phyloP scores from a whole-genome alignment of 768 basidiomycete species.

The Amylocystis lapponica region DNA sequence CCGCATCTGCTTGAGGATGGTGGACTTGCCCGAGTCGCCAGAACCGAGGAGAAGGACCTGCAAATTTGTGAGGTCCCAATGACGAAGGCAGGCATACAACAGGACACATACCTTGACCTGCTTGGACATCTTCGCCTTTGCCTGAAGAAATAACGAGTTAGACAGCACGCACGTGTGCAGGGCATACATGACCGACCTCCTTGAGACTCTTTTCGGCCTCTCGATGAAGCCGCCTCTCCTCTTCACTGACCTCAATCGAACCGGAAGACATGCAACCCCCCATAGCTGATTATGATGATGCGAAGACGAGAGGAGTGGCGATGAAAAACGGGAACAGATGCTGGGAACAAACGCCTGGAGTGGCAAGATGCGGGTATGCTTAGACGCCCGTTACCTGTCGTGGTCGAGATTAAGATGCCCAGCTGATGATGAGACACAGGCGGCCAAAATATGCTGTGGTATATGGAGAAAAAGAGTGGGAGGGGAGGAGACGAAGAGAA shows the following conservation, averaged over 20 bases:
- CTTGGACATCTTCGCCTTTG: conserved; percentile 60
- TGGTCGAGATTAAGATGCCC: too few species aligned
- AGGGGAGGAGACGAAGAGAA: too few species aligned
- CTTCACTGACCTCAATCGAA: conserved; percentile 56
- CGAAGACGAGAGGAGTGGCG: too few species aligned
- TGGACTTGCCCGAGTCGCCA: conserved; percentile 92
- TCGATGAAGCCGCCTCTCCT: conserved; percentile 57
- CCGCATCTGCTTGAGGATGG: conserved; percentile 97
- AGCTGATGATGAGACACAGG: too few species aligned
- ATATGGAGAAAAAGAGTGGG: too few species aligned
- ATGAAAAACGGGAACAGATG: too few species aligned
- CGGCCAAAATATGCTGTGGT: too few species aligned
- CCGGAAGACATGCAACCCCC: conserved; percentile 75
- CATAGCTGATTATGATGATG: conserved; percentile 31
- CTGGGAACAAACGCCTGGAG: not conserved
- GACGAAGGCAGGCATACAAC: conserved; percentile 54
- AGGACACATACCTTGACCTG: conserved; percentile 67
- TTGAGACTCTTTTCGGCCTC: conserved; percentile 75
- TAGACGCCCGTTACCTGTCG: too few species aligned
- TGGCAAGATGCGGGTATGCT: too few species aligned
- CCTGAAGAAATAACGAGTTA: conserved; percentile 36
- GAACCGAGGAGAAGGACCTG: conserved; percentile 88
- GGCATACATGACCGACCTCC: conserved; percentile 47
- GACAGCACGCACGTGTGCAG: conserved; percentile 6
- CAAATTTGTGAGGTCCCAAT: conserved; percentile 32